These are phyloP conservation scores for Populus ilicifolia DNA, from an alignment of 345 rosid species.

Conservation along the genomic window DNA sequence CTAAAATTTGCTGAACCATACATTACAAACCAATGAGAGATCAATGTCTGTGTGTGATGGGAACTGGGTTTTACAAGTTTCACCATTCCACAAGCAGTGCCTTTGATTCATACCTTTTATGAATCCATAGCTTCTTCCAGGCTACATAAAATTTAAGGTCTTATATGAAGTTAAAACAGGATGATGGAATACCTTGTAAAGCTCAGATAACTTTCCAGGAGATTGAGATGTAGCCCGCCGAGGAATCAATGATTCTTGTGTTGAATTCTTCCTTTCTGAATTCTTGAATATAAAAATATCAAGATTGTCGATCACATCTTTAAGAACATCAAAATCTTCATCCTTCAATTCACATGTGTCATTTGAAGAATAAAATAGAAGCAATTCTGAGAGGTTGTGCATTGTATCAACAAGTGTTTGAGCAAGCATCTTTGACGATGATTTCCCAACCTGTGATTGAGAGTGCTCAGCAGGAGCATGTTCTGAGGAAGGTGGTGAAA, in stretches of 20 bases:
- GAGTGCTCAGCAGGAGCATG: conserved; percentile 22
- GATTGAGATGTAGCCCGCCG: conserved; percentile 16
- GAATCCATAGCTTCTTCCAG: neutral
- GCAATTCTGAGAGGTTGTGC: conserved; percentile 69
- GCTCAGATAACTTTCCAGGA: conserved; percentile 23
- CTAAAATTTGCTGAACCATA: neutral
- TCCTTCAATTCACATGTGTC: conserved; percentile 49
- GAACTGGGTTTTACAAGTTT: neutral
- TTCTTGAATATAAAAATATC: conserved; percentile 44
- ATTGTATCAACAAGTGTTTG: conserved; percentile 44
- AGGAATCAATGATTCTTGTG: conserved; percentile 31
- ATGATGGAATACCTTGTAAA: conserved; percentile 43
- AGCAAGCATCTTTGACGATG: conserved; percentile 30
- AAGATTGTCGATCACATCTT: conserved; percentile 56
- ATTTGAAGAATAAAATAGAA: conserved; percentile 53
- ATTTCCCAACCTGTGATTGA: conserved; percentile 18
- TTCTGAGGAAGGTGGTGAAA: conserved; percentile 41
- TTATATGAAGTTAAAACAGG: neutral
- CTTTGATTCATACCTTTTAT: neutral
- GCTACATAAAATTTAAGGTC: neutral
- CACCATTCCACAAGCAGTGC: neutral
- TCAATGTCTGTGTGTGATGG: neutral
- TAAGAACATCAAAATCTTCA: conserved; percentile 49
- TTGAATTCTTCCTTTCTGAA: conserved; percentile 20
- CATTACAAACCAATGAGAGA: neutral